phyloP scores from a whole-genome alignment of 176 grass and related monocot genomes.

The Tuctoria greenei region DNA sequence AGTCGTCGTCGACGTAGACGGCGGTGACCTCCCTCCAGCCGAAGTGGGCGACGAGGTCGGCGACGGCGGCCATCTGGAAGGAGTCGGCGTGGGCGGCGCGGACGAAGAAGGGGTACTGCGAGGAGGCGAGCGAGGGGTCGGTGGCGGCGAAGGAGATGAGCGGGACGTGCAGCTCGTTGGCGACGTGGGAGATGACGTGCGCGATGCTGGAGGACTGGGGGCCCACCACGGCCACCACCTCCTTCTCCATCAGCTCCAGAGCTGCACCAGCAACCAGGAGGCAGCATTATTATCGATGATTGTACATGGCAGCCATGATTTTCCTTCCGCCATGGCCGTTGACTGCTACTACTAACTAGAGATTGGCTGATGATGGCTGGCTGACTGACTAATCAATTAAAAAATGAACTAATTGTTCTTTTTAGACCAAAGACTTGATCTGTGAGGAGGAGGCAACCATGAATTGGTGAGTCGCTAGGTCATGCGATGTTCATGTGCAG shows the following conservation, averaged over 20 bases:
- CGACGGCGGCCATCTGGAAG: conserved; percentile 78
- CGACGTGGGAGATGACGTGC: conserved; percentile 70
- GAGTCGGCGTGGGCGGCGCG: conserved; percentile 50
- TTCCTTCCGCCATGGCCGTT: neutral
- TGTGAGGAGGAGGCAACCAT: too few species aligned
- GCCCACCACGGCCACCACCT: conserved; percentile 63
- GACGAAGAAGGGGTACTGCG: conserved; percentile 78
- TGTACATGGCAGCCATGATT: too few species aligned
- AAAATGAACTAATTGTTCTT: too few species aligned
- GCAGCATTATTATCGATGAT: too few species aligned
- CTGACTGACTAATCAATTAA: too few species aligned
- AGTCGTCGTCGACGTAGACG: conserved; percentile 77
- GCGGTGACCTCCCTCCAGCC: conserved; percentile 67
- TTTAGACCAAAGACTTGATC: too few species aligned
- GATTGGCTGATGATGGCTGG: neutral
- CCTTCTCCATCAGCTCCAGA: conserved; percentile 61
- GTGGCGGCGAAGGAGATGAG: conserved; percentile 82
- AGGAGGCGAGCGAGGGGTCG: conserved; percentile 68
- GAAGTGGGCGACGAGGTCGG: conserved; percentile 50
- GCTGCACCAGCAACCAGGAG: conserved; percentile 44
- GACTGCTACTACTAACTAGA: neutral
- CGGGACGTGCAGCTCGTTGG: conserved; percentile 66
- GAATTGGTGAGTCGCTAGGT: too few species aligned
- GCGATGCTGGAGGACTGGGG: conserved; percentile 74
- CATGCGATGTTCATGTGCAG: too few species aligned